These are phyloP conservation scores for Fraxinus nigra DNA, from an alignment of 305 asterid genomes.

Conservation along the genomic window DNA sequence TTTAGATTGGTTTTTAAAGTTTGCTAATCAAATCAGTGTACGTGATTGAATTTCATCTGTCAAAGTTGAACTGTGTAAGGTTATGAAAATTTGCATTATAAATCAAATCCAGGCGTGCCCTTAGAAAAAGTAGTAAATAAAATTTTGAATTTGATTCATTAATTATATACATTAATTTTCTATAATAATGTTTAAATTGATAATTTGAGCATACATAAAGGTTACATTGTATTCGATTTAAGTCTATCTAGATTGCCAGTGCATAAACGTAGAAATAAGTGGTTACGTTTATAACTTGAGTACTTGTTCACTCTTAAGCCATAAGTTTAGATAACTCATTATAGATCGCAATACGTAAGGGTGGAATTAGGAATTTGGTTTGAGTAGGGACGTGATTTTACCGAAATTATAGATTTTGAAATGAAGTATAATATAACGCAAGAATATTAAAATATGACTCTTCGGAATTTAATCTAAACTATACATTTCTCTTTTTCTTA, in stretches of 20 bases:
- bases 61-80: background rate
- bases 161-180: too few relatives aligned
- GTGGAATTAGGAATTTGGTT: background rate
- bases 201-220: background rate
- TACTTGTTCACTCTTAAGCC: background rate
- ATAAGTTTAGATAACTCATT: background rate
- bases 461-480: too few relatives aligned
- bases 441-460: background rate
- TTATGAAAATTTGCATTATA: background rate
- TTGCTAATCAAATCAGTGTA: background rate
- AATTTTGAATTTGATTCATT: too few relatives aligned
- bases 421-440: background rate
- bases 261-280: background rate
- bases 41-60: background rate
- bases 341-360: background rate
- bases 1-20: background rate
- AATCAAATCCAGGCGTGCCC: background rate
- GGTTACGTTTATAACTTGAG: background rate
- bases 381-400: background rate
- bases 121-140: too few relatives aligned
- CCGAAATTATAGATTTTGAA: background rate
- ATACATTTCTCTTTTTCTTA: too few relatives aligned
- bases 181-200: background rate
- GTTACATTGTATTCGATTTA: background rate
- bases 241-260: background rate